These are phyloP conservation scores for Hippophae gyantsensis DNA, from an alignment of 306 rosid genomes.

Conservation along the genomic window DNA sequence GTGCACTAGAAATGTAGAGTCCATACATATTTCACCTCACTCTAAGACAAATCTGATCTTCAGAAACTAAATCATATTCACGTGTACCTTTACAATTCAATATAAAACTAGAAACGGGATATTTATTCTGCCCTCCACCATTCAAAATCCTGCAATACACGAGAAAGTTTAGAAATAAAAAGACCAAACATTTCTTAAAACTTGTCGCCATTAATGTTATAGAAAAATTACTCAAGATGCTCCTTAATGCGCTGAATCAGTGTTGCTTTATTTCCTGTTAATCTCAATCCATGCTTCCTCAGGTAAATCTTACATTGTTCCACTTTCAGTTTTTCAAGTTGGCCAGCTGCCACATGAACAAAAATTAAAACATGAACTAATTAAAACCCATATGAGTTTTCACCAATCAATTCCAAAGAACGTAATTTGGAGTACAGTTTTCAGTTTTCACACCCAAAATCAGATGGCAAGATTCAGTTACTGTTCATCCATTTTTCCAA, in stretches of 20 bases:
- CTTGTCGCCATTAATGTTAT: not conserved
- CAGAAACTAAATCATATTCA: not conserved
- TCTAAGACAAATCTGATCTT: not conserved
- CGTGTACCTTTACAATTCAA: constrained; percentile 69
- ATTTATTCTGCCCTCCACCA: constrained; percentile 67
- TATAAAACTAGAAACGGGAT: constrained; percentile 56
- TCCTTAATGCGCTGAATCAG: constrained; percentile 66
- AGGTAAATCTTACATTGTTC: constrained; percentile 68
- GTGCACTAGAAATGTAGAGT: no score
- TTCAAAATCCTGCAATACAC: constrained; percentile 53
- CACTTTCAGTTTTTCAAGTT: constrained; percentile 57
- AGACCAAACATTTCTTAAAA: constrained; percentile 4
- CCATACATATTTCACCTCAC: no score
- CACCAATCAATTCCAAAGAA: no score
- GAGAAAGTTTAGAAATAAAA: constrained; percentile 8
- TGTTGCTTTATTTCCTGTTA: constrained; percentile 62
- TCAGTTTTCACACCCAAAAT: no score
- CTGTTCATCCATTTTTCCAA: no score
- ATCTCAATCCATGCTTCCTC: constrained; percentile 67
- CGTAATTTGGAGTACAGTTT: no score
- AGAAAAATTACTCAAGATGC: constrained; percentile 50
- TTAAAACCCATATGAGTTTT: not conserved
- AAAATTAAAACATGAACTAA: not conserved
- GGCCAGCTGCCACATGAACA: constrained; percentile 36
- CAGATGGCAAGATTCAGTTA: no score